Evolutionary conservation across 805 yeast genomes (phyloP).

Genomic region (Hemisphaericaspora nanyangensis): DNA sequence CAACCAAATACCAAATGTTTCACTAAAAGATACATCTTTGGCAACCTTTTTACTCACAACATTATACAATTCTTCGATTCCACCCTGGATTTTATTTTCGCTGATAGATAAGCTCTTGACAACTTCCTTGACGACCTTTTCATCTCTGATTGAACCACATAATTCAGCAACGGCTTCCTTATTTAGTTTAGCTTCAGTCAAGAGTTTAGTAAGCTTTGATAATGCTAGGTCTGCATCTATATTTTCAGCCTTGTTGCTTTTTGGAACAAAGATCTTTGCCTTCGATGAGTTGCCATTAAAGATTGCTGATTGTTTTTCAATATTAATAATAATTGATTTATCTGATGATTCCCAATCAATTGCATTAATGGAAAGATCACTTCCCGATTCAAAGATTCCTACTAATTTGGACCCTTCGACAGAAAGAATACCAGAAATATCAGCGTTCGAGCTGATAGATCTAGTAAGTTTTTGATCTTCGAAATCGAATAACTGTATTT

Average conservation of each 20-base stretch:
- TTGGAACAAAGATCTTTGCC: constrained; percentile 6
- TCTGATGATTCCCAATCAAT: not conserved
- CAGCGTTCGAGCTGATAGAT: not conserved
- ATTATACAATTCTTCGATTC: constrained; percentile 21
- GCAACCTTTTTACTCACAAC: constrained; percentile 26
- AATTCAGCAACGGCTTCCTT: constrained; percentile 16
- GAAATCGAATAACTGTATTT: not conserved
- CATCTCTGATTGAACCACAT: constrained; percentile 28
- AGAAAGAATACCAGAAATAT: not conserved
- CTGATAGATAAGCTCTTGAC: constrained; percentile 31
- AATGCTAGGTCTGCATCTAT: constrained; percentile 19
- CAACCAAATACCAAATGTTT: constrained; percentile 56
- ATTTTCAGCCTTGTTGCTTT: constrained; percentile 16
- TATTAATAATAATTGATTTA: not conserved
- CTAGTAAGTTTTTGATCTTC: not conserved
- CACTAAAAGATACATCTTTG: constrained; percentile 22
- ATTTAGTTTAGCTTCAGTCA: constrained; percentile 9
- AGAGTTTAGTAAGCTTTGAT: constrained; percentile 12
- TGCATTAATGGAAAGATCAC: not conserved
- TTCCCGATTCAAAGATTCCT: not conserved
- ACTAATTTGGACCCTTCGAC: not conserved
- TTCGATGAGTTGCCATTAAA: not conserved
- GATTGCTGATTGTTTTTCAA: not conserved
- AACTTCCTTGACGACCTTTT: constrained; percentile 25
- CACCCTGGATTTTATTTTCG: constrained; percentile 23